A percentile compares a stretch with the other conserved stretches of the same genome.
Conservation (phyloP, 2,329 filamentous ascomycete species). For the Corynespora cassiicola region DNA sequence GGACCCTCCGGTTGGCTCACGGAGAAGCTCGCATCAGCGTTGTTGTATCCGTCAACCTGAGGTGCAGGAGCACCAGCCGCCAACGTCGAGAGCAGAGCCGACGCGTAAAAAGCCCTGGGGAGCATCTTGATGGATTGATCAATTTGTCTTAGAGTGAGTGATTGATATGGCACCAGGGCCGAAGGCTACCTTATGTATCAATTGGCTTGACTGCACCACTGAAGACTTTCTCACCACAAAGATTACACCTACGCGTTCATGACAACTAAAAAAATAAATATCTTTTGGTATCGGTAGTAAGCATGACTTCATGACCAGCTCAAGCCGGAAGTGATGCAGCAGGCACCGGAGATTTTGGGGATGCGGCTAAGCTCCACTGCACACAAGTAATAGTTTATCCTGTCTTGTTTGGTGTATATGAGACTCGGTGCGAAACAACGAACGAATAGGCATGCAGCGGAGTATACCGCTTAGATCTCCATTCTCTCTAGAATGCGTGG, state of each 20-base stretch:
- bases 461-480: too few species aligned
- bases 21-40: constrained; percentile 52
- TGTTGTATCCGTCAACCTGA: constrained; percentile 53
- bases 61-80: constrained; percentile 47
- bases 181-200: background rate
- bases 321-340: constrained; percentile 29
- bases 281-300: too few species aligned
- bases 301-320: constrained; percentile 46
- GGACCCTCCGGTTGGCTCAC: constrained; percentile 38
- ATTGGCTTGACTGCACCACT: constrained; percentile 9
- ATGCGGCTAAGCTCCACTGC: too few species aligned
- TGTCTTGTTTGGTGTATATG: too few species aligned
- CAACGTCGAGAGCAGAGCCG: constrained; percentile 42
- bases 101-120: constrained; percentile 39
- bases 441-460: too few species aligned
- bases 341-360: background rate
- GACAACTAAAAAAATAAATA: constrained; percentile 22
- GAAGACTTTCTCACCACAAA: too few species aligned
- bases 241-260: constrained; percentile 23
- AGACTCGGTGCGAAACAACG: too few species aligned
- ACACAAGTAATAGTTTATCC: too few species aligned
- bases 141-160: background rate
- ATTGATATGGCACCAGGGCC: background rate
- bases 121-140: constrained; percentile 42
- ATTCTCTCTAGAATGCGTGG: too few species aligned